Base-by-base conservation (phyloP, 306 rosid species). In the Prosopis cineraria region DNA sequence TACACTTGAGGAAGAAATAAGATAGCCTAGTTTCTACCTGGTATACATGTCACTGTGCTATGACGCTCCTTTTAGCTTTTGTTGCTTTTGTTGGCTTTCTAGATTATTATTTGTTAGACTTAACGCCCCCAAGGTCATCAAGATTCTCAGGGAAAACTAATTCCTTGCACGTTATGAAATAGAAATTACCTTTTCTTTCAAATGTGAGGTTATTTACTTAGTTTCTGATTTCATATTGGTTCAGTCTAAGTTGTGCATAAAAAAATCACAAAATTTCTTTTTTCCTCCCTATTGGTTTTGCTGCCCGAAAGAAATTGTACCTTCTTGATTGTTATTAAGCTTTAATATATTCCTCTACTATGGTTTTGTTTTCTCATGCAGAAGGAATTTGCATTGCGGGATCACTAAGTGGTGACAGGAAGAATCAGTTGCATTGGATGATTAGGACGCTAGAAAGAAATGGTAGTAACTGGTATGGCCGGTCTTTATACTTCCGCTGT, bases 381-480 rank as follows among this genome's bases (percentile, higher is more conserved):
- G 78, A 77, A 88, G 88, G 85, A 70, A 67, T 72, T 40, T 4
- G 59, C 68, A 11, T 29, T 24, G 64, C 13, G 19, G 82, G 78
- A 71, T 68, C 88, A 66, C 20, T 59, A 29, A 63, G 52, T 47
- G 82, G 81, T 30, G 66, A 53, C 48, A 82, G 78, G 63, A 72
- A 78, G 31, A 55, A 48, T 79, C 91, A 86, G 29, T 78, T 83
- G 67, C 31, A 62, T 59, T 88, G 88, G 92, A 77, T 88, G 72
- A 81, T 67, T 47, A 75, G 58, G 55, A 83, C 81, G 50, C 79
- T 90, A 65, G 83, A 87, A 83, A 31, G 22, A 29, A 83, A 80
- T 72, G 40, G 36, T 67, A 78, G 89, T 74, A 79, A 81, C 89
- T 90, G 92, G 95, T 90, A 88, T 83, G 43, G 19, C 3, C 75